Evolutionary conservation across 2,329 filamentous ascomycete species (phyloP).

Genomic region (Tricladium varicosporioides): DNA sequence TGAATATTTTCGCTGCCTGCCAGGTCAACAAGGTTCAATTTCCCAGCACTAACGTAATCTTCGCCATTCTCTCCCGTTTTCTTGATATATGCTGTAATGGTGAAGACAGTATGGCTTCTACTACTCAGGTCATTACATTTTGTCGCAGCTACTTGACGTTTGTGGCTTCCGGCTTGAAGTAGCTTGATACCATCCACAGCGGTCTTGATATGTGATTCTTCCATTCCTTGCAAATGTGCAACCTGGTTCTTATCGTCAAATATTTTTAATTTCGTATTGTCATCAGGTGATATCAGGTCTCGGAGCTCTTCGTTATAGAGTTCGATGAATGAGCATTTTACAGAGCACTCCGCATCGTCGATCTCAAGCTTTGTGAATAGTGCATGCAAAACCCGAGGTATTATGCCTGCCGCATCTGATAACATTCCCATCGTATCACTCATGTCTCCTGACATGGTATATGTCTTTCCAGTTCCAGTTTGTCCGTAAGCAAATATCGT

Average conservation of each 20-base stretch:
- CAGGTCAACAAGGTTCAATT: conserved; percentile 93
- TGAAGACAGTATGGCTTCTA: conserved; percentile 95
- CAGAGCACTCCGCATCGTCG: conserved; percentile 77
- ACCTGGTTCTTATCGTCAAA: conserved; percentile 87
- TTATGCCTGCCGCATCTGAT: conserved; percentile 90
- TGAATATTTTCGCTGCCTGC: conserved; percentile 98
- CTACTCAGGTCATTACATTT: conserved; percentile 99
- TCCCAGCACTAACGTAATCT: conserved; percentile 86
- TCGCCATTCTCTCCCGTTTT: conserved; percentile 78
- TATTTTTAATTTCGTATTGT: conserved; percentile 86
- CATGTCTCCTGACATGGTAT: conserved; percentile 99
- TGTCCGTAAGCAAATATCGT: conserved; percentile 99
- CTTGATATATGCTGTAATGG: conserved; percentile 89
- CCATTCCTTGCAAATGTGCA: conserved; percentile 92
- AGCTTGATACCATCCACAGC: conserved; percentile 85
- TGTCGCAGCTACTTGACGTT: conserved; percentile 97
- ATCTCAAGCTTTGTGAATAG: conserved; percentile 82
- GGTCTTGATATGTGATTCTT: conserved; percentile 87
- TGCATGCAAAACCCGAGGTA: conserved; percentile 83
- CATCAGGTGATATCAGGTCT: conserved; percentile 80
- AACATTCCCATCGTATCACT: conserved; percentile 79
- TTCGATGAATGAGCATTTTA: conserved; percentile 98
- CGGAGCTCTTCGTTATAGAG: conserved; percentile 97
- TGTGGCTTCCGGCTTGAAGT: conserved; percentile 84
- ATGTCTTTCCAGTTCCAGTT: conserved; percentile 97